Evolutionary conservation across 208 protist genomes (phyloP).

Genomic region (Borovskyia barvae): DNA sequence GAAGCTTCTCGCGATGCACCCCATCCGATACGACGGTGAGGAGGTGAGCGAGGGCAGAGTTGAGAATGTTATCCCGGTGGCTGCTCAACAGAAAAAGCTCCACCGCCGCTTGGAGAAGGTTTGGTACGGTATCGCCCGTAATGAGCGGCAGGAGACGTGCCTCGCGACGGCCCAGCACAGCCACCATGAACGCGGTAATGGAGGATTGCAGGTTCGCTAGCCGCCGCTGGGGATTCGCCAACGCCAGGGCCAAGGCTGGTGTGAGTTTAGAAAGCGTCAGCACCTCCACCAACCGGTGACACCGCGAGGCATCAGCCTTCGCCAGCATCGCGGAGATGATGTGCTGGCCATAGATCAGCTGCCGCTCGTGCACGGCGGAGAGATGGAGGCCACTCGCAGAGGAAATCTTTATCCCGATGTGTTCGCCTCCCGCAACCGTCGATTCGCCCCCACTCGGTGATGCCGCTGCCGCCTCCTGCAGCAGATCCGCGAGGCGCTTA

Average conservation of each 20-base stretch:
- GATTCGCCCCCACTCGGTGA: not conserved
- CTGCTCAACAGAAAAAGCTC: constrained; percentile 36
- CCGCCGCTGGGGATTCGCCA: constrained; percentile 22
- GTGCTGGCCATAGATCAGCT: constrained; percentile 42
- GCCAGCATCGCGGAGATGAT: constrained; percentile 32
- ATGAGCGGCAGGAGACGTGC: constrained; percentile 17
- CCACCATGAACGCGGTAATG: constrained; percentile 37
- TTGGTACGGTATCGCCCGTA: not conserved
- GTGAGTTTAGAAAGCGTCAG: constrained; percentile 29
- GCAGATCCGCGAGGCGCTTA: constrained; percentile 15
- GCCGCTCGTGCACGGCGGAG: constrained; percentile 26
- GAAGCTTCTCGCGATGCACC: constrained; percentile 50
- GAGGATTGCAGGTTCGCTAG: constrained; percentile 59
- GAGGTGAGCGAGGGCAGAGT: constrained; percentile 45
- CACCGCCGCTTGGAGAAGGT: constrained; percentile 37
- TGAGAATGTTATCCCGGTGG: constrained; percentile 54
- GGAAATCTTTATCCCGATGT: not conserved
- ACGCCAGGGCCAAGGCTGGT: constrained; percentile 6
- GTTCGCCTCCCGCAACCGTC: not conserved
- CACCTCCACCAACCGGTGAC: constrained; percentile 21
- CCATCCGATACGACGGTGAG: constrained; percentile 39
- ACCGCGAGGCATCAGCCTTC: constrained; percentile 23
- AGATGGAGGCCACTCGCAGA: not conserved
- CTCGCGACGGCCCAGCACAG: constrained; percentile 24
- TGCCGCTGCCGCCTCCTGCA: constrained; percentile 8